A percentile compares a stretch with the other conserved stretches of the same genome.
Evolutionary conservation across 1,139 yeast genomes (phyloP).

Genomic region (Tardiomyces blankii): DNA sequence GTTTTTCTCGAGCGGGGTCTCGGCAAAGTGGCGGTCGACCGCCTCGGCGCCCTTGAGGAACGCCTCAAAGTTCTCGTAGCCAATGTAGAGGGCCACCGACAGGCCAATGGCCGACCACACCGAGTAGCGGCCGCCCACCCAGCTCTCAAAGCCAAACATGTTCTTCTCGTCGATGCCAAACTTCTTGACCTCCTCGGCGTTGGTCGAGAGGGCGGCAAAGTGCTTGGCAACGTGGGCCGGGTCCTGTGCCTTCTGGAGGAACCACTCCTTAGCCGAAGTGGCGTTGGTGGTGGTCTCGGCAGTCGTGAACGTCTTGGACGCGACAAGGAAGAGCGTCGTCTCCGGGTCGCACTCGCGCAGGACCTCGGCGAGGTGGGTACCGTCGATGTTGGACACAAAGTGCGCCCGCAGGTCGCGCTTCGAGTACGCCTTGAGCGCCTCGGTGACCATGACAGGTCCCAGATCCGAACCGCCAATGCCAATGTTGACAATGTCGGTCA

Average conservation of each 20-base stretch:
- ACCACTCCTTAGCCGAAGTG: constrained; percentile 90
- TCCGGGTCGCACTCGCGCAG: constrained; percentile 71
- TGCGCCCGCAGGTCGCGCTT: constrained; percentile 68
- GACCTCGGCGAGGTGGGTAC: constrained; percentile 92
- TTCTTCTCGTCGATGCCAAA: constrained; percentile 95
- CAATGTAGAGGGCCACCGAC: constrained; percentile 89
- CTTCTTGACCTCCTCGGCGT: constrained; percentile 79
- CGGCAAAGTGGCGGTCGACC: constrained; percentile 78
- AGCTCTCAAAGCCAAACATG: constrained; percentile 96
- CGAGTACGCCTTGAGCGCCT: constrained; percentile 86
- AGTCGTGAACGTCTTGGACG: constrained; percentile 97
- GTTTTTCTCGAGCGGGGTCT: constrained; percentile 79
- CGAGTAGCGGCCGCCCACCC: constrained; percentile 99
- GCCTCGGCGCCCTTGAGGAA: constrained; percentile 98
- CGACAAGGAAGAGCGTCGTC: constrained; percentile 87
- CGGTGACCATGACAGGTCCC: constrained; percentile 99
- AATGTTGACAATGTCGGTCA: constrained; percentile 89
- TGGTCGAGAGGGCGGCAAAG: constrained; percentile 93
- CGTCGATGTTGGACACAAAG: constrained; percentile 96
- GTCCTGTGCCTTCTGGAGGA: constrained; percentile 62
- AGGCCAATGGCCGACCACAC: constrained; percentile 99
- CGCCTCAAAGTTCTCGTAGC: constrained; percentile 82
- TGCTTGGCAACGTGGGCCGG: constrained; percentile 79
- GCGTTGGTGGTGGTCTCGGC: constrained; percentile 98
- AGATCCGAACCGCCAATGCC: constrained; percentile 99